These are phyloP conservation scores for Anthostomella pinea DNA, from an alignment of 2,329 filamentous ascomycete genomes.

Conservation along the genomic window DNA sequence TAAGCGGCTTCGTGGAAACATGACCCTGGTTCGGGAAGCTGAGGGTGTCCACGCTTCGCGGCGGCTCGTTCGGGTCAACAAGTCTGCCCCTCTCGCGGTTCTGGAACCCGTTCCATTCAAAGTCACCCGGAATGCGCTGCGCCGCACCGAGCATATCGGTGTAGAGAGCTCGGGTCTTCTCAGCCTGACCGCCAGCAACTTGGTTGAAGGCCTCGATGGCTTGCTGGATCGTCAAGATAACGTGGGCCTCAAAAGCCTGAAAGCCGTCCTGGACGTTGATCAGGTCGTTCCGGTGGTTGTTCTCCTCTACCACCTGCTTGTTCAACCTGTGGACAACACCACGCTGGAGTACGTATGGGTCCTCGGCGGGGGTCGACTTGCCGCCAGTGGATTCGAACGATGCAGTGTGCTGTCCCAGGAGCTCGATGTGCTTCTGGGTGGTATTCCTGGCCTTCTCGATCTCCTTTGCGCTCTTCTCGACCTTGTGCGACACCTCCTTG, in stretches of 20 bases:
- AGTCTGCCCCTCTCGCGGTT: conserved; percentile 68
- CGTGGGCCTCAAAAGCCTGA: conserved; percentile 79
- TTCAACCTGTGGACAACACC: conserved; percentile 80
- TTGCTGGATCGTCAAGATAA: conserved; percentile 78
- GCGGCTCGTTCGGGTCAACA: conserved; percentile 72
- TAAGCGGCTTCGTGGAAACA: conserved; percentile 71
- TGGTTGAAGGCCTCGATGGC: conserved; percentile 81
- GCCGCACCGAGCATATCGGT: conserved; percentile 75
- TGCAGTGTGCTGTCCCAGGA: conserved; percentile 83
- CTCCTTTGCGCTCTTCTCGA: conserved; percentile 80
- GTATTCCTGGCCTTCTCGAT: conserved; percentile 83
- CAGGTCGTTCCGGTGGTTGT: conserved; percentile 91
- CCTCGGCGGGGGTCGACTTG: conserved; percentile 67
- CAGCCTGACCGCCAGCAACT: conserved; percentile 74
- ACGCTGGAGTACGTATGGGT: conserved; percentile 84
- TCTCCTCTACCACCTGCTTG: conserved; percentile 92
- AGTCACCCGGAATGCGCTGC: conserved; percentile 76
- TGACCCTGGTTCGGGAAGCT: conserved; percentile 89
- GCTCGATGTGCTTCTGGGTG: conserved; percentile 95
- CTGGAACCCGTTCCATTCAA: conserved; percentile 88
- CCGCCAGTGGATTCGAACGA: conserved; percentile 73
- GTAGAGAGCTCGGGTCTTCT: conserved; percentile 78
- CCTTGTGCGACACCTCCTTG: conserved; percentile 82
- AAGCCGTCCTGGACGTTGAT: conserved; percentile 91
- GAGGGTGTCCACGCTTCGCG: conserved; percentile 71